A percentile compares a stretch with the other conserved stretches of the same genome.
These are phyloP conservation scores for Sphagnurus paluster DNA, from an alignment of 1,284 basidiomycete genomes.

Conservation along the genomic window DNA sequence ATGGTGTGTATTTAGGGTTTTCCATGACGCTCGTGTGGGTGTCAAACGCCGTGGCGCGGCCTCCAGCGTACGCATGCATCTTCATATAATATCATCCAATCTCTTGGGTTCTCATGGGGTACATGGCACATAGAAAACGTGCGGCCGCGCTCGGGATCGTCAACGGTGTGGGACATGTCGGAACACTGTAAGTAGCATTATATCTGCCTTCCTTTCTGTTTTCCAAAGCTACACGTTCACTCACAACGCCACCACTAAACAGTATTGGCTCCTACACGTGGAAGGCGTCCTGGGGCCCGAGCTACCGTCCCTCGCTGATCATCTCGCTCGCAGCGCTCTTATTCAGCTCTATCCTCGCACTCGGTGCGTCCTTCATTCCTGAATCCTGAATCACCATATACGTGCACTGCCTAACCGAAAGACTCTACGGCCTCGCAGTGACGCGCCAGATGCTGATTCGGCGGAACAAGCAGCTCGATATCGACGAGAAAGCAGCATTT, in stretches of 20 bases:
- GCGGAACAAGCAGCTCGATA: constrained; percentile 46
- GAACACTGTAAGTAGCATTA: constrained; percentile 31
- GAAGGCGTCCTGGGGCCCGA: constrained; percentile 49
- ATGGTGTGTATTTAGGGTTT: constrained; percentile 39
- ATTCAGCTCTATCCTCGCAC: constrained; percentile 34
- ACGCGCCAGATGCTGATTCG: constrained; percentile 46
- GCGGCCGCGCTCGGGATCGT: constrained; percentile 39
- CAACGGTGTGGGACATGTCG: constrained; percentile 36
- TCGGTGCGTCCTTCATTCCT: constrained; percentile 36
- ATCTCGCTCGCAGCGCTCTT: constrained; percentile 44
- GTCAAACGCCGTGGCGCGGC: constrained; percentile 60
- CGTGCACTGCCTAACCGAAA: not conserved
- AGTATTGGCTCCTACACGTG: constrained; percentile 55
- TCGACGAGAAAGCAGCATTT: constrained; percentile 41
- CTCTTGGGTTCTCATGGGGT: not conserved
- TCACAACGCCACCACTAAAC: constrained; percentile 1
- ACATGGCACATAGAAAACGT: constrained; percentile 26
- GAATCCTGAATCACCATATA: not conserved
- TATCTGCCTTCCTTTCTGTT: constrained; percentile 2
- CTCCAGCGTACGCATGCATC: constrained; percentile 47
- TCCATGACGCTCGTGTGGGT: constrained; percentile 65
- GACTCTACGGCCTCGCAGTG: constrained; percentile 31
- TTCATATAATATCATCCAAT: not conserved
- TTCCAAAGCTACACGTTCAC: no score
- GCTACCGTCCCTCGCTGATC: constrained; percentile 51